phyloP scores from a whole-genome alignment of 1,284 basidiomycete species.

The Peniophora sp. region DNA sequence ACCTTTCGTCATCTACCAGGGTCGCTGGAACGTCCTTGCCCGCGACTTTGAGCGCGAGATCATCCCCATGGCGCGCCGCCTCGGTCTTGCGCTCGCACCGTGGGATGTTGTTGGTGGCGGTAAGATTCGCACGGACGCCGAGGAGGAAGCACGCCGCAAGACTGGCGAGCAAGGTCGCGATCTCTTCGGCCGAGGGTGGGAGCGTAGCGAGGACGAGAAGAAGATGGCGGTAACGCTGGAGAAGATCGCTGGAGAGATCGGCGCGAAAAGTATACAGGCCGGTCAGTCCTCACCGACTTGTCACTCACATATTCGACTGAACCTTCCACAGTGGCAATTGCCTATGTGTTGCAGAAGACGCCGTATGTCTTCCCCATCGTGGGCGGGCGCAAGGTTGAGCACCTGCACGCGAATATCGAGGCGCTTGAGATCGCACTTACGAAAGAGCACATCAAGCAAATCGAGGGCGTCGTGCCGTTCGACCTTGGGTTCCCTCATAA shows the following conservation, averaged over 20 bases:
- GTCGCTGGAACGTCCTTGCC: conserved; percentile 39
- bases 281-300: background rate
- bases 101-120: background rate
- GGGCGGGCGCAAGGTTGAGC: background rate
- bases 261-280: conserved; percentile 11
- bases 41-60: conserved; percentile 55
- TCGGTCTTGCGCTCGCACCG: background rate
- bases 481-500: background rate
- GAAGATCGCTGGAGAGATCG: conserved; percentile 14
- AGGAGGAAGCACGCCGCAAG: background rate
- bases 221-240: conserved; percentile 15
- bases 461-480: background rate
- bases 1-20: conserved; percentile 53
- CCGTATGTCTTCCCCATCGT: background rate
- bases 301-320: no score
- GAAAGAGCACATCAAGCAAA: background rate
- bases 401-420: background rate
- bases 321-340: background rate
- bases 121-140: background rate
- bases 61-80: conserved; percentile 38
- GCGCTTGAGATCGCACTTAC: background rate
- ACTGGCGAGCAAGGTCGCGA: conserved; percentile 11
- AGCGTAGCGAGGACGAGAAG: conserved; percentile 20
- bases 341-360: background rate
- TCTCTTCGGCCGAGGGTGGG: conserved; percentile 16